phyloP scores from a whole-genome alignment of 352 stramenopile genomes.

The Phytophthora capsici region DNA sequence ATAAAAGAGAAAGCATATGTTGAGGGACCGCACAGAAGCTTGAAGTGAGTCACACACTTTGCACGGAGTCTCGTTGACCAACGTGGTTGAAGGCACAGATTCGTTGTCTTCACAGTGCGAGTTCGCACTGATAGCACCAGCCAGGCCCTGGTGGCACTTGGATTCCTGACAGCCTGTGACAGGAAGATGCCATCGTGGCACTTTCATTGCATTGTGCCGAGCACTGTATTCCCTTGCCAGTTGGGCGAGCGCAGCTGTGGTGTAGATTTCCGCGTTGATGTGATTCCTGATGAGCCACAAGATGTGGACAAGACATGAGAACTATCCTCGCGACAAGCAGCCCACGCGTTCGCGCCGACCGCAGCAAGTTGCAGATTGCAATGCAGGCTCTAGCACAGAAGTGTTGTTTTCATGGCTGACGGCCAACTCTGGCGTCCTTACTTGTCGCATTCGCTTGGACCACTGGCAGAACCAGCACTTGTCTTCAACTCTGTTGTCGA shows the following conservation, averaged over 20 bases:
- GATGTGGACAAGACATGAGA: constrained; percentile 17
- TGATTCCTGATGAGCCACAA: constrained; percentile 4
- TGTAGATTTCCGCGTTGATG: constrained; percentile 3
- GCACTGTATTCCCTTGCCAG: constrained; percentile 2
- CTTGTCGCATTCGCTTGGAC: constrained; percentile 18
- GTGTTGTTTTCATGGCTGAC: no score
- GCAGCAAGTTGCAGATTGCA: no score
- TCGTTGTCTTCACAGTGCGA: no score
- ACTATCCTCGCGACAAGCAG: constrained; percentile 29
- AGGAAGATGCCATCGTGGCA: no score
- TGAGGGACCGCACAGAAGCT: background rate
- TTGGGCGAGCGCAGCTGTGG: background rate
- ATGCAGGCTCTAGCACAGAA: background rate
- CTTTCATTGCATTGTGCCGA: background rate
- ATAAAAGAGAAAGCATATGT: constrained; percentile 1
- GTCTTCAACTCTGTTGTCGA: constrained; percentile 3
- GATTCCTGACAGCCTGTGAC: no score
- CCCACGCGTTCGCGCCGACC: constrained; percentile 15
- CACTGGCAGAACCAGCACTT: background rate
- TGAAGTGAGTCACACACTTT: constrained; percentile 17
- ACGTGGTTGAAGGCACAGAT: background rate
- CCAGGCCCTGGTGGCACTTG: no score
- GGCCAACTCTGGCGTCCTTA: background rate
- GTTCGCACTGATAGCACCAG: no score
- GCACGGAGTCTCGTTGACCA: constrained; percentile 6